Evolutionary conservation across 352 stramenopile species (phyloP).

Genomic region (Globisporangium nodosum): DNA sequence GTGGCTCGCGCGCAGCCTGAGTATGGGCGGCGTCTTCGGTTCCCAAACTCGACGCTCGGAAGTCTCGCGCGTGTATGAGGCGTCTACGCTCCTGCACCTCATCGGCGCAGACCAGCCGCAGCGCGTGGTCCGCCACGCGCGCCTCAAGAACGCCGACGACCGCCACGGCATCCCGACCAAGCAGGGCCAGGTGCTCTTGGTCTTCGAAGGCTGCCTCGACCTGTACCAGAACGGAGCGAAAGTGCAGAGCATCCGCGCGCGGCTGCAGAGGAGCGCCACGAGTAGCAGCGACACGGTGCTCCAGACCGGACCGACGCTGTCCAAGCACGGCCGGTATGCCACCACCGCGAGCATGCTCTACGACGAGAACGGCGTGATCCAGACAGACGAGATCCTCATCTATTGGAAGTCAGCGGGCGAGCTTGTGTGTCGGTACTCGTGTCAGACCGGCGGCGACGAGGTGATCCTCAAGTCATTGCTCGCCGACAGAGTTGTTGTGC

Average conservation of each 20-base stretch:
- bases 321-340: constrained; percentile 17
- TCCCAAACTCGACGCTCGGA: constrained; percentile 30
- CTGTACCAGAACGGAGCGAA: constrained; percentile 42
- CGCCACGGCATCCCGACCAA: constrained; percentile 22
- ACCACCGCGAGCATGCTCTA: constrained; percentile 15
- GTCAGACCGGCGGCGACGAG: constrained; percentile 47
- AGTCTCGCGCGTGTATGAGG: constrained; percentile 44
- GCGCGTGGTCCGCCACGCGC: constrained; percentile 38
- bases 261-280: constrained; percentile 14
- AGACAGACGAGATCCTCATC: constrained; percentile 46
- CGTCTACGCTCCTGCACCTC: constrained; percentile 55
- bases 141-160: constrained; percentile 37
- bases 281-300: not conserved
- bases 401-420: constrained; percentile 59
- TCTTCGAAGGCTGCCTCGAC: constrained; percentile 49
- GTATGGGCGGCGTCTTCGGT: constrained; percentile 50
- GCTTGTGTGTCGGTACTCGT: constrained; percentile 61
- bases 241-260: constrained; percentile 30
- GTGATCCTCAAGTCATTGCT: constrained; percentile 59
- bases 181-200: constrained; percentile 35
- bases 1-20: constrained; percentile 9
- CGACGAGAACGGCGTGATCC: constrained; percentile 21
- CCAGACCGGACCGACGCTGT: constrained; percentile 8
- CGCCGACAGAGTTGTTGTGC: constrained; percentile 38
- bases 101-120: constrained; percentile 47